phyloP scores from a whole-genome alignment of 345 rosid genomes.

The Eucalyptus regnans region DNA sequence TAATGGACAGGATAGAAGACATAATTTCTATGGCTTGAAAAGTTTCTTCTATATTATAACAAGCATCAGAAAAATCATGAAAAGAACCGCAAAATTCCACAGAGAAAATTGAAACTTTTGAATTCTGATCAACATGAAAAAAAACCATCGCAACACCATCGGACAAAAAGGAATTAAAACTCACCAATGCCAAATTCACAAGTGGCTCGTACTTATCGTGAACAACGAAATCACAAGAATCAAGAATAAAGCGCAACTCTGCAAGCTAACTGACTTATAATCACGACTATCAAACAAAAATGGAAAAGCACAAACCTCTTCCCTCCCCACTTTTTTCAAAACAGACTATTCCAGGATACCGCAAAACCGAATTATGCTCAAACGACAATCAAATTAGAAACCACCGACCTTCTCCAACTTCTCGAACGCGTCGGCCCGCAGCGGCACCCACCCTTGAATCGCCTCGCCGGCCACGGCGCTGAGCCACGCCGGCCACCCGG shows the following conservation, averaged over 20 bases:
- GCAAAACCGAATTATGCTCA: neutral
- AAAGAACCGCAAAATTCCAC: neutral
- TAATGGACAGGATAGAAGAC: neutral
- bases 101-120: neutral
- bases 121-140: neutral
- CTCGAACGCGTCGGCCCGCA: conserved; percentile 68
- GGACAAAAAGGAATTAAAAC: neutral
- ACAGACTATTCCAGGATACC: neutral
- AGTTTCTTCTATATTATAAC: neutral
- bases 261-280: neutral
- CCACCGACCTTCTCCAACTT: conserved; percentile 77
- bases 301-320: neutral
- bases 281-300: neutral
- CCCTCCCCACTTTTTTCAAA: neutral
- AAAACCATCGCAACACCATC: neutral
- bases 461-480: conserved; percentile 95
- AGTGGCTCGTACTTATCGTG: neutral
- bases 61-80: neutral
- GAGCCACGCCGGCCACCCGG: conserved; percentile 99
- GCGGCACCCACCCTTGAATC: conserved; percentile 95
- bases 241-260: neutral
- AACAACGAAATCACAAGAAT: neutral
- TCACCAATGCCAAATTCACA: neutral
- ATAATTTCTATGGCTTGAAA: neutral
- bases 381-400: neutral